Conservation (phyloP, 106 monocot genomes). For the Gastrodia elata region DNA sequence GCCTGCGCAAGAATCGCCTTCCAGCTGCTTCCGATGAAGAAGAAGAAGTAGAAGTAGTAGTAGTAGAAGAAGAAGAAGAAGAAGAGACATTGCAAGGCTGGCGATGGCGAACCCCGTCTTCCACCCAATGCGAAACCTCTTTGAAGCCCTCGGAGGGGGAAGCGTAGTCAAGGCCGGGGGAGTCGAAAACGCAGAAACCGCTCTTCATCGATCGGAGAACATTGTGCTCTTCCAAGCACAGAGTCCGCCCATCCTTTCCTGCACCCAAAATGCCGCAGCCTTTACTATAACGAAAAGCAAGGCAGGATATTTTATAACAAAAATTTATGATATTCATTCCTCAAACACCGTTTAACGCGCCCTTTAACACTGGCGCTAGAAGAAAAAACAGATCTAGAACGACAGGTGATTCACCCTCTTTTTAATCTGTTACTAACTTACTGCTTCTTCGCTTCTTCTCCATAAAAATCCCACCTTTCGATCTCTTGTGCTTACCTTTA, state of each 20-base stretch:
- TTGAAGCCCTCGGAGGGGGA: slow-evolving; percentile 18
- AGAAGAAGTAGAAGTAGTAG: neutral
- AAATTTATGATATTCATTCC: too few species aligned
- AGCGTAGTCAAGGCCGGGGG: slow-evolving; percentile 40
- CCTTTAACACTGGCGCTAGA: too few species aligned
- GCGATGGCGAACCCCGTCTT: slow-evolving; percentile 52
- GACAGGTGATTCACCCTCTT: too few species aligned
- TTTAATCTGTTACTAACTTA: too few species aligned
- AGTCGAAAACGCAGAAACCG: slow-evolving; percentile 69
- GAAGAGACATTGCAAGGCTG: slow-evolving; percentile 27
- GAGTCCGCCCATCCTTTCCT: slow-evolving; percentile 35
- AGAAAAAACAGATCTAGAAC: neutral
- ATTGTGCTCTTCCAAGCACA: slow-evolving; percentile 62
- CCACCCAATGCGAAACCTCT: slow-evolving; percentile 49
- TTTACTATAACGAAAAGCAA: too few species aligned
- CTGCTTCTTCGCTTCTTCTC: too few species aligned
- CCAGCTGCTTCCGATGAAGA: slow-evolving; percentile 8
- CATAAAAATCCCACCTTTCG: too few species aligned
- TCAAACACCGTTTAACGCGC: too few species aligned
- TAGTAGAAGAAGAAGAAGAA: neutral
- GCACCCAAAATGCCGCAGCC: neutral
- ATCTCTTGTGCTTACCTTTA: too few species aligned
- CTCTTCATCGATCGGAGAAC: slow-evolving; percentile 42
- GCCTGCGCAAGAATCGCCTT: slow-evolving; percentile 30
- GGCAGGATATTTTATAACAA: too few species aligned